Percentiles rank a stretch among this genome's conserved stretches.
Conservation (phyloP, 306 rosid species). For the Cucumis hystrix region DNA sequence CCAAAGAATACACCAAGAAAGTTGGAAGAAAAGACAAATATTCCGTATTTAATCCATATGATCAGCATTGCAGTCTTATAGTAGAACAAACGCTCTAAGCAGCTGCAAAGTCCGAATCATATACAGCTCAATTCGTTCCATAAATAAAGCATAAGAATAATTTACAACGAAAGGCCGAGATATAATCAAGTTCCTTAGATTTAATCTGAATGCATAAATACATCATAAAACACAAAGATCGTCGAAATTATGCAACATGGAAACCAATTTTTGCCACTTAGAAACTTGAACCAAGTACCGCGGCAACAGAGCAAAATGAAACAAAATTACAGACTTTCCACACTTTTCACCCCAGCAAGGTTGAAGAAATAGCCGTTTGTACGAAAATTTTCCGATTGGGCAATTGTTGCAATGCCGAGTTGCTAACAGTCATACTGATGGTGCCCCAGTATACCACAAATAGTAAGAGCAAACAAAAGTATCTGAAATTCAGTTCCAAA, state of each 20-base stretch:
- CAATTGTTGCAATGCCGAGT: background rate
- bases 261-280: background rate
- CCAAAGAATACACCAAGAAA: background rate
- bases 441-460: background rate
- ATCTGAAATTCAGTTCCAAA: slow-evolving; percentile 9
- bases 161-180: background rate
- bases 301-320: background rate
- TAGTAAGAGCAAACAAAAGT: background rate
- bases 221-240: background rate
- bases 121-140: background rate
- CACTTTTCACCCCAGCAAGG: background rate
- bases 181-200: background rate
- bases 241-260: background rate
- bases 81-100: background rate
- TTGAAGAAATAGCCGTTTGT: background rate
- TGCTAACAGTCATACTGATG: background rate
- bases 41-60: background rate
- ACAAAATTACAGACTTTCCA: background rate
- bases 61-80: background rate
- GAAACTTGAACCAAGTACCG: background rate
- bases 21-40: background rate
- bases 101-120: background rate
- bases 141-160: background rate
- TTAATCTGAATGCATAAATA: background rate
- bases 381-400: background rate